Evolutionary conservation across 768 basidiomycete genomes (phyloP).

Genomic region (Boletus tylopilopsis): DNA sequence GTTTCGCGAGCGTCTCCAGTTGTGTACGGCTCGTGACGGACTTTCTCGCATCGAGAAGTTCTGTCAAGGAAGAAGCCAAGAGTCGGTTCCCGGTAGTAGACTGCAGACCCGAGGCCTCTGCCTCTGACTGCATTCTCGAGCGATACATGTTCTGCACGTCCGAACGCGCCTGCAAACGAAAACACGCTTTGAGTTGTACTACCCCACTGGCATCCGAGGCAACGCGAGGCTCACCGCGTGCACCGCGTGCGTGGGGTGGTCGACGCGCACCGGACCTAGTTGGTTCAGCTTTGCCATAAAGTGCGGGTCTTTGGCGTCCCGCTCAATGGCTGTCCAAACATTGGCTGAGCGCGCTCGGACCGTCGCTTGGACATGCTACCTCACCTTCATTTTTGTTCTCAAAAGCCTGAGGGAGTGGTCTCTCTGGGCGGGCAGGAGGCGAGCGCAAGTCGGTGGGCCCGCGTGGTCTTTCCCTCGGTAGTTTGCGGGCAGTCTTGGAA

Average conservation of each 20-base stretch:
- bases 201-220: no score
- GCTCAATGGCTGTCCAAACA: constrained; percentile 47
- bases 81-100: constrained; percentile 50
- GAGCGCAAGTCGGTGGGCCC: constrained; percentile 44
- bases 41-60: constrained; percentile 65
- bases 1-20: constrained; percentile 47
- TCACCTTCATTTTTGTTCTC: constrained; percentile 51
- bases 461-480: constrained; percentile 49
- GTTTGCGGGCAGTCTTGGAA: constrained; percentile 57
- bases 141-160: constrained; percentile 45
- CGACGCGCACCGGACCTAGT: constrained; percentile 68
- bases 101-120: constrained; percentile 41
- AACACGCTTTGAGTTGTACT: no score
- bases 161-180: constrained; percentile 14
- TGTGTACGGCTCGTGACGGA: constrained; percentile 36
- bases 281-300: constrained; percentile 60
- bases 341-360: background rate
- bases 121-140: constrained; percentile 53
- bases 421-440: constrained; percentile 8
- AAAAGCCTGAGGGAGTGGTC: constrained; percentile 42
- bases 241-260: constrained; percentile 55
- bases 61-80: constrained; percentile 47
- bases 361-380: background rate
- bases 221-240: constrained; percentile 39
- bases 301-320: constrained; percentile 68